Evolutionary conservation across 768 basidiomycete genomes (phyloP).

Genomic region (Trametes gibbosa): DNA sequence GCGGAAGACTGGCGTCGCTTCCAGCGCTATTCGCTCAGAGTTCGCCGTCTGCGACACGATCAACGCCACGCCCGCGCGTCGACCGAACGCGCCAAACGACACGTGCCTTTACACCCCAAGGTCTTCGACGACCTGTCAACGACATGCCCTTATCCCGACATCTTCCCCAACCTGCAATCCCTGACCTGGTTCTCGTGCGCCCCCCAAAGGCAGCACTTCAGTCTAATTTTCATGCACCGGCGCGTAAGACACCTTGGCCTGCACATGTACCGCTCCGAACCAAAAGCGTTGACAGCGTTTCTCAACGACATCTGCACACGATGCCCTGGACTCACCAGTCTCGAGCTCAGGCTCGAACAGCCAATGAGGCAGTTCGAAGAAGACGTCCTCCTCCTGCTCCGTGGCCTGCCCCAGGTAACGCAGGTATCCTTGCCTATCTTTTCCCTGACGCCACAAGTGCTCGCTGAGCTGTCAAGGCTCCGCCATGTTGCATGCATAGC

Average conservation of each 20-base stretch:
- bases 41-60: constrained; percentile 24
- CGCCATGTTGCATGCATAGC: constrained; percentile 43
- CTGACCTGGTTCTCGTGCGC: constrained; percentile 42
- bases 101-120: constrained; percentile 18
- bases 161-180: constrained; percentile 54
- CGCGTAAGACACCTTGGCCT: constrained; percentile 40
- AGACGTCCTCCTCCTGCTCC: constrained; percentile 39
- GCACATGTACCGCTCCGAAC: constrained; percentile 32
- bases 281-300: constrained; percentile 26
- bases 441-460: constrained; percentile 43
- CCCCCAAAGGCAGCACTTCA: constrained; percentile 27
- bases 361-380: constrained; percentile 41
- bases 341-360: constrained; percentile 44
- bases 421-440: constrained; percentile 51
- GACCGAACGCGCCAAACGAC: constrained; percentile 9
- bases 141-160: constrained; percentile 48
- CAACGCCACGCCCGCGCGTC: constrained; percentile 11
- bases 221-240: constrained; percentile 56
- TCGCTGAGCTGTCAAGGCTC: constrained; percentile 46
- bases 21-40: constrained; percentile 41
- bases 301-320: constrained; percentile 39
- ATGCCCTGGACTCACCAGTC: constrained; percentile 43
- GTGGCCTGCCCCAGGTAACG: constrained; percentile 40
- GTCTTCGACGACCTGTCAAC: constrained; percentile 51
- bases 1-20: constrained; percentile 55